Conservation (phyloP, 805 yeast genomes). For the Suhomyces canberraensis region DNA sequence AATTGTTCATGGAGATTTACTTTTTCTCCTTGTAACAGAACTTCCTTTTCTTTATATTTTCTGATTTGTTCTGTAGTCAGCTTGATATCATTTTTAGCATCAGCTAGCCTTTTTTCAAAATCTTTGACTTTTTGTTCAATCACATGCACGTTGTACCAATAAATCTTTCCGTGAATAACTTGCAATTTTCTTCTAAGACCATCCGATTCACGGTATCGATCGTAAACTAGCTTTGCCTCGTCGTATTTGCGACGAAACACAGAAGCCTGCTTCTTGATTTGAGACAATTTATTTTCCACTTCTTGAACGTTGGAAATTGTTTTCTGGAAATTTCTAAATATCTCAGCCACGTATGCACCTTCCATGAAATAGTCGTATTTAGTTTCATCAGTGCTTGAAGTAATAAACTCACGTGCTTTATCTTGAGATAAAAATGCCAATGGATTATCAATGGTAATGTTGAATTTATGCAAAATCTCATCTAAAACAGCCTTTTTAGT, state of each 20-base stretch:
- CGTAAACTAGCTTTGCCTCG: constrained; percentile 28
- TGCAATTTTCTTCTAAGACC: constrained; percentile 30
- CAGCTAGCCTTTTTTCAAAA: constrained; percentile 6
- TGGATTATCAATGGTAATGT: constrained; percentile 83
- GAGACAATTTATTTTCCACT: constrained; percentile 24
- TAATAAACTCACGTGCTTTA: constrained; percentile 84
- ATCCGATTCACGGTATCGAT: constrained; percentile 33
- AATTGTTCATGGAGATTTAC: constrained; percentile 1
- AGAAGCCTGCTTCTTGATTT: constrained; percentile 22
- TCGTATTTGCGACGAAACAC: constrained; percentile 26
- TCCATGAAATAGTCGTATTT: constrained; percentile 77
- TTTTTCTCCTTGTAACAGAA: constrained; percentile 16
- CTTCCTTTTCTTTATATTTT: constrained; percentile 8
- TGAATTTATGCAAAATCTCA: constrained; percentile 64
- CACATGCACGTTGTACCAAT: constrained; percentile 39
- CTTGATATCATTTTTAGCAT: constrained; percentile 1
- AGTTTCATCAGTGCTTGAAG: constrained; percentile 66
- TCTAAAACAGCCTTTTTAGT: constrained; percentile 63
- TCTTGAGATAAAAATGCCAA: constrained; percentile 92
- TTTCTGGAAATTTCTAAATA: constrained; percentile 48
- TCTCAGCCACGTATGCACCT: constrained; percentile 72
- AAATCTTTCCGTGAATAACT: constrained; percentile 38
- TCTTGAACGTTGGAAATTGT: constrained; percentile 28
- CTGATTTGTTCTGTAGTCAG: background rate
- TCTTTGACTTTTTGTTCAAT: constrained; percentile 24